phyloP scores from a whole-genome alignment of 495 filamentous ascomycete species.

The Cenococcum geophilum region DNA sequence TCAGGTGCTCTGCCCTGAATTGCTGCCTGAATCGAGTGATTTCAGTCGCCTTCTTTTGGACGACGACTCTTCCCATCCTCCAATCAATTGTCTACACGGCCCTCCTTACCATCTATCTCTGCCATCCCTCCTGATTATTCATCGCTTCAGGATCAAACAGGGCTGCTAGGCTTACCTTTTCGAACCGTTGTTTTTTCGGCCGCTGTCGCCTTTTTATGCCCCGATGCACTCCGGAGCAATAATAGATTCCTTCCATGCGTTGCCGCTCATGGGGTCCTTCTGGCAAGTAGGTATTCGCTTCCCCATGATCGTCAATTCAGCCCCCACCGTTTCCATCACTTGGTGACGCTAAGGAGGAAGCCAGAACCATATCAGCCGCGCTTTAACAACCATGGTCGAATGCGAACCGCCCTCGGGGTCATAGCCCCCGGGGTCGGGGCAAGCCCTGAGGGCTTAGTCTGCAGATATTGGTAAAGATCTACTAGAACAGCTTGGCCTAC shows the following conservation, averaged over 20 bases:
- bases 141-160: neutral
- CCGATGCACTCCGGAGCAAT: neutral
- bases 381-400: neutral
- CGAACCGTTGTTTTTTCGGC: neutral
- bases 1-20: neutral
- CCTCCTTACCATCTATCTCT: neutral
- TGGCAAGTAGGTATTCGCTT: neutral
- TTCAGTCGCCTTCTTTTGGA: neutral
- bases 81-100: neutral
- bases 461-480: constrained; percentile 22
- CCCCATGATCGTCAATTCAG: neutral
- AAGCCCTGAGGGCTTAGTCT: neutral
- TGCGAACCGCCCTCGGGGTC: neutral
- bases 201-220: neutral
- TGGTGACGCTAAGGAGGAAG: neutral
- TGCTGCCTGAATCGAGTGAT: neutral
- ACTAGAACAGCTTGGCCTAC: neutral
- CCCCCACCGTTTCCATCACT: neutral
- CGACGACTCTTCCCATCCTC: neutral
- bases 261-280: neutral
- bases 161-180: neutral
- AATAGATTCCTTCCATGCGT: neutral
- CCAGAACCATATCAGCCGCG: neutral
- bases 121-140: neutral
- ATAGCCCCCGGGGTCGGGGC: neutral